Percentiles rank a stretch among this genome's conserved stretches.
These are phyloP conservation scores for Mixia osmundae DNA, from an alignment of 1,284 basidiomycete genomes.

Conservation along the genomic window DNA sequence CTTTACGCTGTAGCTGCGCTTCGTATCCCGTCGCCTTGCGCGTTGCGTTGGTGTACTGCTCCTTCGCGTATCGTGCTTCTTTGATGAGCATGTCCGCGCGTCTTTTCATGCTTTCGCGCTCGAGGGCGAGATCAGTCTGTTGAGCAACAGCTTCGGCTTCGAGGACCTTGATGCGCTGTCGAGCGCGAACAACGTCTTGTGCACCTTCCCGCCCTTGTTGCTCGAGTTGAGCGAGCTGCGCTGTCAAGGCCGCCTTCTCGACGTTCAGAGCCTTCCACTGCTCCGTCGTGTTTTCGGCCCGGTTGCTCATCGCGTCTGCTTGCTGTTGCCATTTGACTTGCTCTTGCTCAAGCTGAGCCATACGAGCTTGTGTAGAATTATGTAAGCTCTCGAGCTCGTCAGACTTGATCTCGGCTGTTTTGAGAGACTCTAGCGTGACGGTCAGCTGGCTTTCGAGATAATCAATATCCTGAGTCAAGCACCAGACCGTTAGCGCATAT, in stretches of 20 bases:
- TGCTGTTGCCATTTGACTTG: conserved; percentile 1
- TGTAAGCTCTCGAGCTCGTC: conserved; percentile 8
- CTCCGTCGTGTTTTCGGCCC: not conserved
- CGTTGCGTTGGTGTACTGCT: conserved; percentile 51
- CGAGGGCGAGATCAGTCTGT: too few species aligned
- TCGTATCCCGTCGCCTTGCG: conserved; percentile 57
- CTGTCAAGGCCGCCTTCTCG: too few species aligned
- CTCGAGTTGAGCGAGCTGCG: conserved; percentile 9
- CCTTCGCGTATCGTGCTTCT: conserved; percentile 31
- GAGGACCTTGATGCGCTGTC: conserved; percentile 5
- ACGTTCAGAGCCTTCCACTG: conserved; percentile 1
- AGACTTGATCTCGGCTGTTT: conserved; percentile 11
- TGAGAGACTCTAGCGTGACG: conserved; percentile 27
- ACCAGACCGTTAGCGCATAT: not conserved
- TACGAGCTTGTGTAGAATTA: not conserved
- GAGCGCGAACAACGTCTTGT: conserved; percentile 2
- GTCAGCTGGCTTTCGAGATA: conserved; percentile 66
- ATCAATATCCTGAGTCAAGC: conserved; percentile 39
- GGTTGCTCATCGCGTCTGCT: conserved; percentile 1
- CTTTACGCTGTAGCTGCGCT: conserved; percentile 49
- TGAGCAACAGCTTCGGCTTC: too few species aligned
- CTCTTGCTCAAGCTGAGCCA: conserved; percentile 6
- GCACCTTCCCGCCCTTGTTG: conserved; percentile 14
- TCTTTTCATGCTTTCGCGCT: too few species aligned
- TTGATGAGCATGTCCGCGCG: too few species aligned